These are phyloP conservation scores for Beauveria bassiana DNA, from an alignment of 2,329 filamentous ascomycete genomes.

Conservation along the genomic window DNA sequence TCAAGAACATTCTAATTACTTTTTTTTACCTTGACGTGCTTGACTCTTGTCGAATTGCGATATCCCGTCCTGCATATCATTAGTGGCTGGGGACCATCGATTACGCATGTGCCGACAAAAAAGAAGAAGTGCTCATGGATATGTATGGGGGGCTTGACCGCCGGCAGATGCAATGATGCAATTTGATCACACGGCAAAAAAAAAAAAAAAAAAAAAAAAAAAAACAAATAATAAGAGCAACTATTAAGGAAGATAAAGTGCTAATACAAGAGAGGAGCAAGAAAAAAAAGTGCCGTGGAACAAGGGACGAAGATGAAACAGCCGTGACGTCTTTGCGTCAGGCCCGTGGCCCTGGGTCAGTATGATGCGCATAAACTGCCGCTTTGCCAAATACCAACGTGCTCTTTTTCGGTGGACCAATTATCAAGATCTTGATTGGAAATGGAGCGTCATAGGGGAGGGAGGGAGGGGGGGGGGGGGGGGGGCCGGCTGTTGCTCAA, in stretches of 20 bases:
- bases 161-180: background rate
- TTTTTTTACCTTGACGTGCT: no score
- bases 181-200: no score
- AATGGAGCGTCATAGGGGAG: background rate
- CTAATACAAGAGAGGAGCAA: background rate
- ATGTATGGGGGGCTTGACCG: background rate
- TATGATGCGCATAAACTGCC: background rate
- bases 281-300: background rate
- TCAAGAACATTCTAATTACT: no score
- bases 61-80: no score
- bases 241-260: no score
- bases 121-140: no score
- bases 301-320: constrained; percentile 9
- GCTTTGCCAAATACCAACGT: background rate
- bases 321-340: constrained; percentile 1
- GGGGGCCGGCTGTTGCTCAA: background rate
- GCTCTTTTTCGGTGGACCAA: background rate
- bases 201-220: no score
- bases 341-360: background rate
- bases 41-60: no score
- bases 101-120: no score
- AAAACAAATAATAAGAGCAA: no score
- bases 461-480: no score
- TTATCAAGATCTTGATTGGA: background rate
- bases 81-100: no score